Base-by-base conservation (phyloP, 805 yeast genomes). In the Sugiyamaella chiloensis region DNA sequence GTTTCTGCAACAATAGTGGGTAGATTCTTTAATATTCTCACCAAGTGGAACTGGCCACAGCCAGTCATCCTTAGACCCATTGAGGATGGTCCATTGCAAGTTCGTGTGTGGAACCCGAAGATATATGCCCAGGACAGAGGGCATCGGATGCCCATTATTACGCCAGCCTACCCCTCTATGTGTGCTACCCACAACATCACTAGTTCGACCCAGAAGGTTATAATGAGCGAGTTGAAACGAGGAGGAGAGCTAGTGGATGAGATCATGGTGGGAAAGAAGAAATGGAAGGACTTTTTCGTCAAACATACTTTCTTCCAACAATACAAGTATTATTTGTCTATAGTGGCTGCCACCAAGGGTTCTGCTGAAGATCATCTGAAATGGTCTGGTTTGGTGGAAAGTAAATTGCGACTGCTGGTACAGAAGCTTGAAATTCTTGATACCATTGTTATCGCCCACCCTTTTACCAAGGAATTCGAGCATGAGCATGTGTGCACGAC, bases 141-240 rank as follows among this genome's bases (percentile, higher is more conserved):
- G 27, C 99, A 93, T 66, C 74, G 83, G 56, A 93, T 93, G 99
- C 99, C 99, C 0, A 96, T 93, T 8, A 93, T 93, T 50, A 93
- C 99, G 0, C 99, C 99, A 0, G 98, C 98, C 0, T 88, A 89
- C 62, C 96, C 96, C 1, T 90, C 97, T 1, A 93, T 93, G 99
- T 93, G 99, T 69, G 96, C 99, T 0, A 93, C 99, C 1, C 99
- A 93, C 65, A 93, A 93, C 64, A 90, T 93, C 39, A 83, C 95
- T 1, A 79, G 78, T 14, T 88, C 97, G 0, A 91, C 98, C 0
- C 91, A 87, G 65, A 80, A 78, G 57, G 79, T 93, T 19, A 87
- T 93, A 29, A 61, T 88, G 62, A 64, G 72, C n/a, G 99, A 93
- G 64, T 75, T 93, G 56, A 68, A 74, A 49, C 79, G 96, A 54